Conservation (phyloP, 2,329 filamentous ascomycete genomes). For the Clarireedia hainanense region DNA sequence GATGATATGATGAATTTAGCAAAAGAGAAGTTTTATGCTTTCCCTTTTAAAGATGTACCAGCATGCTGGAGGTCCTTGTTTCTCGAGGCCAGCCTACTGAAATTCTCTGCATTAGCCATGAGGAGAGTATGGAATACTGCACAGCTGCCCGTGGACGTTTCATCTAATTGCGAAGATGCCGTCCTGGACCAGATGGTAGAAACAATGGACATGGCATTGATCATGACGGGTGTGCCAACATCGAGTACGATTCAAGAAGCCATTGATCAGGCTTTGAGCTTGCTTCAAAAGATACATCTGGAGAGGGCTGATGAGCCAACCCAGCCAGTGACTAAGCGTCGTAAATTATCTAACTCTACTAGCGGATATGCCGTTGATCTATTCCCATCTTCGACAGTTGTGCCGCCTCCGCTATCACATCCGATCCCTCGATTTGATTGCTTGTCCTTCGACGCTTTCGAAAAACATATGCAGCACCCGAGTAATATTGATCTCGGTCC, state of each 20-base stretch:
- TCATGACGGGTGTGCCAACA: slow-evolving; percentile 23
- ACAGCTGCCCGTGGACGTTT: background rate
- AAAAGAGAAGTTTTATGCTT: slow-evolving; percentile 61
- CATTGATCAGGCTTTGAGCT: slow-evolving; percentile 52
- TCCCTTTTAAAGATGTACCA: slow-evolving; percentile 58
- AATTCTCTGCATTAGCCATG: slow-evolving; percentile 37
- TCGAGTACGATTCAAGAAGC: slow-evolving; percentile 1
- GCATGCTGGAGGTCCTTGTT: slow-evolving; percentile 63
- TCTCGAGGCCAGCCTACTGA: slow-evolving; percentile 61
- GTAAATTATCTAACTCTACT: slow-evolving; percentile 7
- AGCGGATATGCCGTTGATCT: background rate
- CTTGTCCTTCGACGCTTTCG: slow-evolving; percentile 49
- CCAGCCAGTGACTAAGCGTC: slow-evolving; percentile 17
- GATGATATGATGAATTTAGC: slow-evolving; percentile 51
- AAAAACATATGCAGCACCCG: slow-evolving; percentile 47
- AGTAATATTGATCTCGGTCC: slow-evolving; percentile 34
- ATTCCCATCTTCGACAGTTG: slow-evolving; percentile 24
- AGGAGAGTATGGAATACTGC: slow-evolving; percentile 9
- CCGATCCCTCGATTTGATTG: slow-evolving; percentile 34
- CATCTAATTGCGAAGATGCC: background rate
- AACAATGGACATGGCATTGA: slow-evolving; percentile 28
- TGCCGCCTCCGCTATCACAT: slow-evolving; percentile 35
- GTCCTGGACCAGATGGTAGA: slow-evolving; percentile 24
- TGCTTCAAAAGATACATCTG: slow-evolving; percentile 50
- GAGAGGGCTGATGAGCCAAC: background rate